phyloP scores from a whole-genome alignment of 257 asterid genomes.

The Nicotiana paniculata region DNA sequence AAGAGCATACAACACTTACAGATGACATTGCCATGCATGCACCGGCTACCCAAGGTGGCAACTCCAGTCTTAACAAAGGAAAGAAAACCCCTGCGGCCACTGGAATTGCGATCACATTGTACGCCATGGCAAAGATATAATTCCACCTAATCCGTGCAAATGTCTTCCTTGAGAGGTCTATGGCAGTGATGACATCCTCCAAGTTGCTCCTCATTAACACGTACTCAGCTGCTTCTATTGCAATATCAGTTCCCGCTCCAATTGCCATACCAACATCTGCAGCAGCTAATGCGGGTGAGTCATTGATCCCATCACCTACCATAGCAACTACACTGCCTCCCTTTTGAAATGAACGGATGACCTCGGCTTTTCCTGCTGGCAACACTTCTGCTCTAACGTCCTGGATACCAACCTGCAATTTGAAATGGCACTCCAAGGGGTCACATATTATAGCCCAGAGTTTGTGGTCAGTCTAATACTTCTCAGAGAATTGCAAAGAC shows the following conservation, averaged over 20 bases:
- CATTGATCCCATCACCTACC: constrained; percentile 99
- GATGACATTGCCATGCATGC: constrained; percentile 99
- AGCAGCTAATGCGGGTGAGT: constrained; percentile 97
- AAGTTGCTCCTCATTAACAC: constrained; percentile 87
- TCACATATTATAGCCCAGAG: not conserved
- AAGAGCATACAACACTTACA: constrained; percentile 91
- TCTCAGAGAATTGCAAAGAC: not conserved
- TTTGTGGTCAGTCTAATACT: not conserved
- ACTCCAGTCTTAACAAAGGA: constrained; percentile 55
- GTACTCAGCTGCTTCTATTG: constrained; percentile 95
- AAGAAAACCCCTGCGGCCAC: constrained; percentile 82
- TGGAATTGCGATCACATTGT: constrained; percentile 79
- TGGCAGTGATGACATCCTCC: constrained; percentile 95
- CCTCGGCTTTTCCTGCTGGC: constrained; percentile 99
- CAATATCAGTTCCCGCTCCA: constrained; percentile 98
- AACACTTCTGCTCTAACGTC: constrained; percentile 96
- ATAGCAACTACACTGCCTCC: constrained; percentile 81
- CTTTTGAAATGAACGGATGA: constrained; percentile 69
- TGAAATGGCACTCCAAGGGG: not conserved
- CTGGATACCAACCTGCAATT: constrained; percentile 74
- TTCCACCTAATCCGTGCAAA: constrained; percentile 67
- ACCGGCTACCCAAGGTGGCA: constrained; percentile 99
- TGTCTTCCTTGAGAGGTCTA: constrained; percentile 89
- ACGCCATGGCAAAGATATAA: constrained; percentile 83
- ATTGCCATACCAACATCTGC: constrained; percentile 99